These are phyloP conservation scores for Wallacemonas rigidus DNA, from an alignment of 208 protist genomes.

Conservation along the genomic window DNA sequence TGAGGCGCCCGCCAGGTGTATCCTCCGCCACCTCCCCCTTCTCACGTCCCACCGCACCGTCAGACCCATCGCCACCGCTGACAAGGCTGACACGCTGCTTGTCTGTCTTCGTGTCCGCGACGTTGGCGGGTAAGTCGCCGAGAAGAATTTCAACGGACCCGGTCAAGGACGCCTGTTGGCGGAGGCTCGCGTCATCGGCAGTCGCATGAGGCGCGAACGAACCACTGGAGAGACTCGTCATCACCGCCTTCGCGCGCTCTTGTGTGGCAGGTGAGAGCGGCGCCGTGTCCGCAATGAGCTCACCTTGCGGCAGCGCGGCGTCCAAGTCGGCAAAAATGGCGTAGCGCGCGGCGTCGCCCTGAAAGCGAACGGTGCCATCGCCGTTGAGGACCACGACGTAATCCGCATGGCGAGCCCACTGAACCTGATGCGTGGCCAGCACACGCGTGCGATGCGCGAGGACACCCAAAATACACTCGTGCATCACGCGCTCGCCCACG, in stretches of 20 bases:
- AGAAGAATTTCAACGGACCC: conserved; percentile 15
- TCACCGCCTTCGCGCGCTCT: background rate
- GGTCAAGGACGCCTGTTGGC: conserved; percentile 10
- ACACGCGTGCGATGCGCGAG: conserved; percentile 67
- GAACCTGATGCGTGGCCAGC: conserved; percentile 89
- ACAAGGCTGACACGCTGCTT: conserved; percentile 1
- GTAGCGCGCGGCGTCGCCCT: conserved; percentile 39
- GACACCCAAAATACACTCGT: conserved; percentile 41
- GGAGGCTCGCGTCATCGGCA: conserved; percentile 11
- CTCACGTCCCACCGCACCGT: background rate
- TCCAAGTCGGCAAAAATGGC: conserved; percentile 10
- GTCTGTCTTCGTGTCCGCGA: background rate
- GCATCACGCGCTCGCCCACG: conserved; percentile 58
- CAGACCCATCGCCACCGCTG: background rate
- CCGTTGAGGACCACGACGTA: conserved; percentile 81
- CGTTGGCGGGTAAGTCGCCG: background rate
- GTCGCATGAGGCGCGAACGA: background rate
- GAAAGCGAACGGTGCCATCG: conserved; percentile 48
- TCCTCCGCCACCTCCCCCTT: conserved; percentile 8
- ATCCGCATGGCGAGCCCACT: conserved; percentile 79
- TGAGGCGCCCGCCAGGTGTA: conserved; percentile 27
- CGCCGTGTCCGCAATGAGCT: background rate
- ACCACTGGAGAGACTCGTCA: conserved; percentile 4
- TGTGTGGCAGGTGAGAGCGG: background rate
- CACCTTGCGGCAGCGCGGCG: background rate